Evolutionary conservation across 2,329 filamentous ascomycete species (phyloP).

Genomic region (Corynespora cassiicola): DNA sequence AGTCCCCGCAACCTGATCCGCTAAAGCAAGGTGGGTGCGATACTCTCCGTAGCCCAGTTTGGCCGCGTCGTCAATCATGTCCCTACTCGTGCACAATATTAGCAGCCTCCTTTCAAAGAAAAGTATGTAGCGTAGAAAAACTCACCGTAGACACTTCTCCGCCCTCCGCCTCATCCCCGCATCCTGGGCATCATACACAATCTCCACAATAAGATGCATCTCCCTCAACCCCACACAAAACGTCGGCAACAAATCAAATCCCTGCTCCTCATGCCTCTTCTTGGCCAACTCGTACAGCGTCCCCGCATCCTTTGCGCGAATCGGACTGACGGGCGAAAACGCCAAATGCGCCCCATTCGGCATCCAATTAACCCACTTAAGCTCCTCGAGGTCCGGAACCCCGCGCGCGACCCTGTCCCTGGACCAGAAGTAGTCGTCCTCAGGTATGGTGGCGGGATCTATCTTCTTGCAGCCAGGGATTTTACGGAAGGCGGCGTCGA

Average conservation of each 20-base stretch:
- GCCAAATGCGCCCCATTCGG: slow-evolving; percentile 53
- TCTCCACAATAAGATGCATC: slow-evolving; percentile 50
- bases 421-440: slow-evolving; percentile 27
- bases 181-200: slow-evolving; percentile 38
- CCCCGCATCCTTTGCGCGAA: slow-evolving; percentile 51
- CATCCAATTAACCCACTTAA: slow-evolving; percentile 48
- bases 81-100: slow-evolving; percentile 13
- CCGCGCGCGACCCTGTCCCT: slow-evolving; percentile 24
- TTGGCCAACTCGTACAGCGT: slow-evolving; percentile 42
- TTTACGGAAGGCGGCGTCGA: slow-evolving; percentile 20
- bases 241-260: slow-evolving; percentile 29
- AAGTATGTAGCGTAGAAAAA: background rate
- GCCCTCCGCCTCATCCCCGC: slow-evolving; percentile 25
- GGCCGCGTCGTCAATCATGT: slow-evolving; percentile 48
- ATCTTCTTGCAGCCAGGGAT: slow-evolving; percentile 21
- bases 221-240: slow-evolving; percentile 44
- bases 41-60: slow-evolving; percentile 53
- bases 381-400: slow-evolving; percentile 42
- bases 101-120: slow-evolving; percentile 11
- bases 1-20: slow-evolving; percentile 56
- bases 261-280: slow-evolving; percentile 22
- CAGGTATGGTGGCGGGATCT: slow-evolving; percentile 18
- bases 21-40: slow-evolving; percentile 54
- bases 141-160: slow-evolving; percentile 26
- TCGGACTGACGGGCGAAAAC: slow-evolving; percentile 55